A percentile compares a stretch with the other conserved stretches of the same genome.
Evolutionary conservation across 345 rosid genomes (phyloP).

Genomic region (Hevea brasiliensis): DNA sequence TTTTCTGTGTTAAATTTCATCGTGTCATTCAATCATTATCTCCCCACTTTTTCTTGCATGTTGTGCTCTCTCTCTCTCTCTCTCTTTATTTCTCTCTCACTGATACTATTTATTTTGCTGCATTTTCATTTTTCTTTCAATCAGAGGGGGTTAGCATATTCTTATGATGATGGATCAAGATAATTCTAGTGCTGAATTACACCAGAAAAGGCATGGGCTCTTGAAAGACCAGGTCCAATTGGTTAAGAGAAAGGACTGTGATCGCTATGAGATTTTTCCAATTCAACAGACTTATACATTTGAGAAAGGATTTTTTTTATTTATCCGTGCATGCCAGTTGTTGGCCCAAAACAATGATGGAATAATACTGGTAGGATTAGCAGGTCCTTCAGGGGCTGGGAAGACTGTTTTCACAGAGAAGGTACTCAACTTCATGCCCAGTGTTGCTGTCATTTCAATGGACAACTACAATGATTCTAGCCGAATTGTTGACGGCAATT

Average conservation of each 20-base stretch:
- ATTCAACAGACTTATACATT: conserved; percentile 72
- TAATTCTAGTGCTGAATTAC: conserved; percentile 51
- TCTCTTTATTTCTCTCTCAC: conserved; percentile 3
- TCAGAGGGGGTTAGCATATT: conserved; percentile 21
- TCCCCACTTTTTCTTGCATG: not conserved
- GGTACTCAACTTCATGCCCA: conserved; percentile 82
- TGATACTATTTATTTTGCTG: conserved; percentile 4
- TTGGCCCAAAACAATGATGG: conserved; percentile 87
- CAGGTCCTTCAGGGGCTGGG: conserved; percentile 99
- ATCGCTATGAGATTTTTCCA: conserved; percentile 68
- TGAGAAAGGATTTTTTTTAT: conserved; percentile 89
- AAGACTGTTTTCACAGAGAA: conserved; percentile 92
- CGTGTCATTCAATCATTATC: not conserved
- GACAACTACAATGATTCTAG: no score
- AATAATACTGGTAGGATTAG: conserved; percentile 77
- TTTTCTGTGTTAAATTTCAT: not conserved
- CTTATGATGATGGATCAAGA: conserved; percentile 50
- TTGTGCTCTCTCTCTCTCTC: not conserved
- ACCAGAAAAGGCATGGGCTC: conserved; percentile 61
- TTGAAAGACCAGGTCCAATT: conserved; percentile 82
- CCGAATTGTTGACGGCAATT: no score
- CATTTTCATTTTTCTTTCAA: conserved; percentile 15
- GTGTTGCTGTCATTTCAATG: conserved; percentile 89
- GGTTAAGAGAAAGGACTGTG: conserved; percentile 68
- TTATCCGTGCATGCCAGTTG: conserved; percentile 89